phyloP scores from a whole-genome alignment of 1,139 yeast genomes.

The Candida glucosophila region DNA sequence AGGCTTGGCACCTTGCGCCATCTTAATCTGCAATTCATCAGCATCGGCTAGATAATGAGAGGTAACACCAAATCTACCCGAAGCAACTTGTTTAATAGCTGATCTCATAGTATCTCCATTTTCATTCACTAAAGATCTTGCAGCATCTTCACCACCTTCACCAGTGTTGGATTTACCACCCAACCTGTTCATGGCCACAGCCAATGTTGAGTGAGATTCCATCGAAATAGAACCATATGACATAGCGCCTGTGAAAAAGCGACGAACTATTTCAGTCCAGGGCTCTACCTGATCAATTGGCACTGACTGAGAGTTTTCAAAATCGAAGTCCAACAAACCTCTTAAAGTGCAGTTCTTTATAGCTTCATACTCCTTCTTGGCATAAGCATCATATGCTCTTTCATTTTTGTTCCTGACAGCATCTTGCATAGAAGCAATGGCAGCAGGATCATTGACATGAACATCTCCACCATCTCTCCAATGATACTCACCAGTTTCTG shows the following conservation, averaged over 20 bases:
- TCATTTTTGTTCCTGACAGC: constrained; percentile 96
- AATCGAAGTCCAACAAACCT: constrained; percentile 88
- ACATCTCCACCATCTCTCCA: constrained; percentile 99
- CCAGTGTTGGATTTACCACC: constrained; percentile 98
- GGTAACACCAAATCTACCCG: constrained; percentile 97
- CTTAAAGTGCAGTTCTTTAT: constrained; percentile 88
- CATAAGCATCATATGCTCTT: constrained; percentile 82
- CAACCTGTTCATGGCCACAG: constrained; percentile 96
- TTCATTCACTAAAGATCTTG: constrained; percentile 68
- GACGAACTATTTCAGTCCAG: constrained; percentile 97
- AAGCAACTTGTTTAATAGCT: constrained; percentile 94
- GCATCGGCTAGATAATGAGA: constrained; percentile 92
- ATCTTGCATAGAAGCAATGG: constrained; percentile 91
- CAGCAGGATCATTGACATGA: constrained; percentile 89
- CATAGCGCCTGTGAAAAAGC: constrained; percentile 99
- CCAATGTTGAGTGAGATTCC: constrained; percentile 97
- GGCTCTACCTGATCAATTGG: constrained; percentile 98
- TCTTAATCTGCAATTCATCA: constrained; percentile 93
- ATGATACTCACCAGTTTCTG: constrained; percentile 95
- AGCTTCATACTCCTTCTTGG: constrained; percentile 86
- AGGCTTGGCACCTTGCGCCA: constrained; percentile 99
- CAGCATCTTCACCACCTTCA: constrained; percentile 99
- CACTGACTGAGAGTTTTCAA: constrained; percentile 57
- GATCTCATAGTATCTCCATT: constrained; percentile 98
- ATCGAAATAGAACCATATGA: constrained; percentile 96